These are phyloP conservation scores for Penstemon davidsonii DNA, from an alignment of 257 asterid genomes.

Conservation along the genomic window DNA sequence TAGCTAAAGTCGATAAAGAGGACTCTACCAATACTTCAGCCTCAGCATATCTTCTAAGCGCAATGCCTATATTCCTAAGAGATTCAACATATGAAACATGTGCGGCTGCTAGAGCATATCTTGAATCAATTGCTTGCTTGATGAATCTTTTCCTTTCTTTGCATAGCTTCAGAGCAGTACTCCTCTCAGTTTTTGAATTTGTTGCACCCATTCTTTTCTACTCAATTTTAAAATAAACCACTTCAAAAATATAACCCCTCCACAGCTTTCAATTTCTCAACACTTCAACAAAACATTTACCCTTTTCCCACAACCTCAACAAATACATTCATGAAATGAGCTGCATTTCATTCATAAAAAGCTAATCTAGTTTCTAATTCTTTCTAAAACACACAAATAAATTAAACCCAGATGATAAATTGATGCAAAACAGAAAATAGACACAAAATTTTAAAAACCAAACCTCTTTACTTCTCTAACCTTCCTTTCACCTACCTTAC, in stretches of 20 bases:
- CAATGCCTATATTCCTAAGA: conserved; percentile 77
- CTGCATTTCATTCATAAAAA: neutral
- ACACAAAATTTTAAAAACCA: conserved; percentile 20
- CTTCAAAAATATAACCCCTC: conserved; percentile 27
- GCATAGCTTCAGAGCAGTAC: conserved; percentile 76
- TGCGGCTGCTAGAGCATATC: conserved; percentile 91
- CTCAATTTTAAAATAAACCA: conserved; percentile 24
- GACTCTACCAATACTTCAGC: conserved; percentile 76
- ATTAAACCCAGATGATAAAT: conserved; percentile 19
- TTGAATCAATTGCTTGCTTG: conserved; percentile 86
- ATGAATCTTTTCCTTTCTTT: conserved; percentile 78
- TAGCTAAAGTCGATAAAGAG: conserved; percentile 54
- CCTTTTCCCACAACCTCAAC: neutral
- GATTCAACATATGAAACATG: conserved; percentile 89
- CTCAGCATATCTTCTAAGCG: conserved; percentile 87
- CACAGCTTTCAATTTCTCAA: conserved; percentile 24
- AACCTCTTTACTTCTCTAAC: conserved; percentile 6
- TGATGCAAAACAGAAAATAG: neutral
- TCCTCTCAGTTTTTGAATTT: conserved; percentile 70
- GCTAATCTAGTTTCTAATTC: neutral
- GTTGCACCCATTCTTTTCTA: conserved; percentile 59
- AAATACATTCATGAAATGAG: conserved; percentile 14
- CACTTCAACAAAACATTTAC: conserved; percentile 15
- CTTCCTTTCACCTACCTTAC: conserved; percentile 7
- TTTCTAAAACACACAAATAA: conserved; percentile 14